These are phyloP conservation scores for Russula griseocarnosa DNA, from an alignment of 768 basidiomycete species.

Conservation along the genomic window DNA sequence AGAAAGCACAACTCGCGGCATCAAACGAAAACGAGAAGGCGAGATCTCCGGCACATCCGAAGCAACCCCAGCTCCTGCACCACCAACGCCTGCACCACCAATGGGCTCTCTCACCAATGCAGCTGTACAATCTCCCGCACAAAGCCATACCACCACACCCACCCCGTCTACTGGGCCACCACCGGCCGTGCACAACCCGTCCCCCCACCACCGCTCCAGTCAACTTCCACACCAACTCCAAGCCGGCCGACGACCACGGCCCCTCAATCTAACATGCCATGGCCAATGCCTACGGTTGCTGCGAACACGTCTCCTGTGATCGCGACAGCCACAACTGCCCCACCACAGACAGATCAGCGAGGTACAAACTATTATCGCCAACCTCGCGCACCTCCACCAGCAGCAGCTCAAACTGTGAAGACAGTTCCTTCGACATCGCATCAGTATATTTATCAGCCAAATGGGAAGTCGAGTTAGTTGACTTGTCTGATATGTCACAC, in stretches of 20 bases:
- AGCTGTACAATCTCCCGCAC: conserved; percentile 24
- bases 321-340: conserved; percentile 8
- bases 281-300: conserved; percentile 30
- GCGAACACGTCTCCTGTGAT: conserved; percentile 28
- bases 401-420: conserved; percentile 9
- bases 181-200: conserved; percentile 23
- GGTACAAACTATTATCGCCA: conserved; percentile 23
- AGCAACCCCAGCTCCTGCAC: conserved; percentile 3
- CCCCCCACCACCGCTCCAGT: conserved; percentile 19
- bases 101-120: conserved; percentile 21
- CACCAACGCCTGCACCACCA: conserved; percentile 14
- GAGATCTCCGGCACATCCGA: conserved; percentile 16
- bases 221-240: conserved; percentile 19
- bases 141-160: conserved; percentile 23
- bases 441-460: conserved; percentile 27
- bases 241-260: conserved; percentile 21
- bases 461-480: conserved; percentile 23
- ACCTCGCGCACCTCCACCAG: conserved; percentile 13
- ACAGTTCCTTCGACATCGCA: conserved; percentile 19
- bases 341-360: conserved; percentile 15
- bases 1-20: conserved; percentile 61
- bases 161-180: conserved; percentile 27
- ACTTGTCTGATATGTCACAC: neutral
- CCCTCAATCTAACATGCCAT: conserved; percentile 24
- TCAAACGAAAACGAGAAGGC: conserved; percentile 54